Conservation (phyloP, 495 filamentous ascomycete species). For the Penicillium cosmopolitanum region DNA sequence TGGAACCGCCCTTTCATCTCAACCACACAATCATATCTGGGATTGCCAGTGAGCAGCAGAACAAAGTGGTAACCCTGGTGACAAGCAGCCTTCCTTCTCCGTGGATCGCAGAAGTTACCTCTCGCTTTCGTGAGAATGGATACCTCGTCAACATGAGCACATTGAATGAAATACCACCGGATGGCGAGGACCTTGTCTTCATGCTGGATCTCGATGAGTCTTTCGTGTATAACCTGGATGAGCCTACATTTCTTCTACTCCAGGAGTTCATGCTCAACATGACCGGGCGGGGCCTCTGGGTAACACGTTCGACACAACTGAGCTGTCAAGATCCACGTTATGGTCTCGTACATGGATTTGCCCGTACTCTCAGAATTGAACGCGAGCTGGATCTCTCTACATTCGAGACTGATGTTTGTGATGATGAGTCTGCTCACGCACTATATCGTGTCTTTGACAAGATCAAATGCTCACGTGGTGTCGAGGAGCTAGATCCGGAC, state of each 20-base stretch:
- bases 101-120: neutral
- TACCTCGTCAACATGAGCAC: neutral
- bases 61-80: neutral
- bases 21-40: neutral
- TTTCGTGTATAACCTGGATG: neutral
- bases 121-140: neutral
- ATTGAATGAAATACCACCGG: neutral
- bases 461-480: neutral
- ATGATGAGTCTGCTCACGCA: neutral
- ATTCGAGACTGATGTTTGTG: conserved; percentile 35
- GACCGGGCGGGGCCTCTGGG: conserved; percentile 30
- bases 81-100: neutral
- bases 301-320: conserved; percentile 37
- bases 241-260: neutral
- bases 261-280: neutral
- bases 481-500: conserved; percentile 22
- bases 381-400: conserved; percentile 44
- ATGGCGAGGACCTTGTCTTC: conserved; percentile 1
- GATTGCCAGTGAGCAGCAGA: neutral
- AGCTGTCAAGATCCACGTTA: conserved; percentile 42
- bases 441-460: neutral
- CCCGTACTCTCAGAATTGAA: conserved; percentile 46
- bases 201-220: conserved; percentile 1
- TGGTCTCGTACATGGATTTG: conserved; percentile 39
- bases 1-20: neutral